Conservation (phyloP, 495 filamentous ascomycete species). For the Lasiosphaeria ovina region DNA sequence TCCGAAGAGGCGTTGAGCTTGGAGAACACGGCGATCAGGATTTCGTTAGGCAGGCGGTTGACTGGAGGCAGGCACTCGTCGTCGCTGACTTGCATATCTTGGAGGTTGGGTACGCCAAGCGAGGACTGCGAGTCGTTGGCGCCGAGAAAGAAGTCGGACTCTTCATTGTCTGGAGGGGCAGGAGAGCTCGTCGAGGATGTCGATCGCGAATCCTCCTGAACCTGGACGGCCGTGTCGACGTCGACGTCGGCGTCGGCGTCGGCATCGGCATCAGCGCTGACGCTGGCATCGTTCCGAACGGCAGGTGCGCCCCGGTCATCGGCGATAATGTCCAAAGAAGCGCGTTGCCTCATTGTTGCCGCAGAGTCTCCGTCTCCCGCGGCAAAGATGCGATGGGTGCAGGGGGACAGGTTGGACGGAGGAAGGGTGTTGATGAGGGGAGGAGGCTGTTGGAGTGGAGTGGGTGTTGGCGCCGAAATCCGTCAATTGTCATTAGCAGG, state of each 20-base stretch:
- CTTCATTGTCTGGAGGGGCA: slow-evolving; percentile 72
- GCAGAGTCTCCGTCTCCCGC: slow-evolving; percentile 16
- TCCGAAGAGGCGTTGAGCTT: slow-evolving; percentile 74
- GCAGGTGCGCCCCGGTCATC: slow-evolving; percentile 23
- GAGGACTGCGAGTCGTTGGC: slow-evolving; percentile 90
- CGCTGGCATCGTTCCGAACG: slow-evolving; percentile 1
- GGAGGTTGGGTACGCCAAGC: slow-evolving; percentile 71
- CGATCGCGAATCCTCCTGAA: slow-evolving; percentile 36
- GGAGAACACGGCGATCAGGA: slow-evolving; percentile 88
- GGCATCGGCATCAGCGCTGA: neutral
- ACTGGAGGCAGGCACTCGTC: slow-evolving; percentile 70
- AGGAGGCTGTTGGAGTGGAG: slow-evolving; percentile 22
- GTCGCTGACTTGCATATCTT: slow-evolving; percentile 63
- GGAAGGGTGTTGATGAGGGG: slow-evolving; percentile 7
- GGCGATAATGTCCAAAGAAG: slow-evolving; percentile 47
- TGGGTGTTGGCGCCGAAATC: slow-evolving; percentile 23
- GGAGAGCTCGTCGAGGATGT: slow-evolving; percentile 84
- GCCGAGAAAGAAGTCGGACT: slow-evolving; percentile 87
- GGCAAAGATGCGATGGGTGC: slow-evolving; percentile 21
- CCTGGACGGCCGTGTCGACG: slow-evolving; percentile 10
- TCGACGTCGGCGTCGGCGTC: slow-evolving; percentile 13
- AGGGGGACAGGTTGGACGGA: slow-evolving; percentile 4
- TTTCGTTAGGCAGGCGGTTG: slow-evolving; percentile 83
- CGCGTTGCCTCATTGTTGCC: slow-evolving; percentile 29
- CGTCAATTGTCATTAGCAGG: slow-evolving; percentile 23